Conservation (phyloP, 345 rosid species). For the Boechera retrofracta region DNA sequence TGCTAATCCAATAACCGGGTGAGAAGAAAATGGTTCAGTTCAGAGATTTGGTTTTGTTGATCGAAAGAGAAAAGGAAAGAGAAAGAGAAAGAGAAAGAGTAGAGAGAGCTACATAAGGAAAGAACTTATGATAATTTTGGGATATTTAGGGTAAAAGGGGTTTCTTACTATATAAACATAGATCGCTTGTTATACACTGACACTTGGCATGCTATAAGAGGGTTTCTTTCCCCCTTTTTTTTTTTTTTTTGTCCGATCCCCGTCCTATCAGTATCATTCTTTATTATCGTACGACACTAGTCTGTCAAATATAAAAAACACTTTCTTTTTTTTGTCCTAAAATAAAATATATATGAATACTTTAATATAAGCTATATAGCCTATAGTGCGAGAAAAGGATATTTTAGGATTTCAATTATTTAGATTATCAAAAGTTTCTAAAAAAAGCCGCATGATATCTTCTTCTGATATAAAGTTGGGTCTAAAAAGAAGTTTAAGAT, state of each 20-base stretch:
- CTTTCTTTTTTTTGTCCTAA: not conserved
- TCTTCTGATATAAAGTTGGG: not conserved
- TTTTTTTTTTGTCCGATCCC: not conserved
- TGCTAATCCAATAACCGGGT: not conserved
- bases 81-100: not conserved
- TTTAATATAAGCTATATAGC: slow-evolving; percentile 3
- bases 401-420: not conserved
- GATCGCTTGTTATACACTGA: slow-evolving; percentile 8
- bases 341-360: not conserved
- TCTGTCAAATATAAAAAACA: not conserved
- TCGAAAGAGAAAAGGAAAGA: slow-evolving; percentile 7
- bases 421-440: not conserved
- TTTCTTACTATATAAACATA: slow-evolving; percentile 41
- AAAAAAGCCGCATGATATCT: not conserved
- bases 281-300: not conserved
- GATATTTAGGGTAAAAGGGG: slow-evolving; percentile 19
- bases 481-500: not conserved
- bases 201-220: slow-evolving; percentile 34
- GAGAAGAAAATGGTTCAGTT: not conserved
- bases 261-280: not conserved
- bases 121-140: slow-evolving; percentile 25
- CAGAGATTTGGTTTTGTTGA: slow-evolving; percentile 14
- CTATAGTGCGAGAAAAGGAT: not conserved
- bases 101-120: slow-evolving; percentile 38
- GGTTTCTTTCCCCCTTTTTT: slow-evolving; percentile 8